These are phyloP conservation scores for Umbelopsis vinacea DNA, from an alignment of 192 early-diverging fungal species.

Conservation along the genomic window DNA sequence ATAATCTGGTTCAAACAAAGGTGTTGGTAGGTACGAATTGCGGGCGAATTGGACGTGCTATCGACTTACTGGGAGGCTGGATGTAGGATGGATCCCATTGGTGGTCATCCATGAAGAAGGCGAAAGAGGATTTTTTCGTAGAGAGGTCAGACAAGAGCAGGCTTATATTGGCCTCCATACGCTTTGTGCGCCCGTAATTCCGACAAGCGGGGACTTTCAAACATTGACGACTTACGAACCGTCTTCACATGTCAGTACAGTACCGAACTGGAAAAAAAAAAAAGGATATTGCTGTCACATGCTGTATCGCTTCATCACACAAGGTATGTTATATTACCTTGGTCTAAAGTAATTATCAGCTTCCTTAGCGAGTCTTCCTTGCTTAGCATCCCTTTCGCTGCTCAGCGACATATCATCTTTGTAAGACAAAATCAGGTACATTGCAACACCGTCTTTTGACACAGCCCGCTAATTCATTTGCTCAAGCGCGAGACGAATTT, in stretches of 20 bases:
- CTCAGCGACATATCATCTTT: background rate
- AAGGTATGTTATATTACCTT: background rate
- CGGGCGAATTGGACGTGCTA: background rate
- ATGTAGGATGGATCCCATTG: background rate
- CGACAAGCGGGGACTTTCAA: slow-evolving; percentile 23
- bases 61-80: background rate
- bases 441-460: too few relatives aligned
- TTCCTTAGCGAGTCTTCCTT: too few relatives aligned
- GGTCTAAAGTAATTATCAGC: background rate
- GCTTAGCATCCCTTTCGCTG: too few relatives aligned
- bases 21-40: background rate
- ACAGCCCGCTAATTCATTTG: too few relatives aligned
- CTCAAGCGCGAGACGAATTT: too few relatives aligned
- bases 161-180: background rate
- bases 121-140: background rate
- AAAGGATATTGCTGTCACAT: background rate
- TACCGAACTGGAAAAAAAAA: background rate
- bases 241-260: slow-evolving; percentile 12
- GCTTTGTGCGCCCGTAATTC: slow-evolving; percentile 11
- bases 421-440: slow-evolving; percentile 1
- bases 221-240: background rate
- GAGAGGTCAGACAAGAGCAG: background rate
- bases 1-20: background rate
- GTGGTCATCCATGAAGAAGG: background rate
- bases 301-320: slow-evolving; percentile 3